A percentile compares a stretch with the other conserved stretches of the same genome.
phyloP scores from a whole-genome alignment of 345 rosid species.

The Streptanthus diversifolius region DNA sequence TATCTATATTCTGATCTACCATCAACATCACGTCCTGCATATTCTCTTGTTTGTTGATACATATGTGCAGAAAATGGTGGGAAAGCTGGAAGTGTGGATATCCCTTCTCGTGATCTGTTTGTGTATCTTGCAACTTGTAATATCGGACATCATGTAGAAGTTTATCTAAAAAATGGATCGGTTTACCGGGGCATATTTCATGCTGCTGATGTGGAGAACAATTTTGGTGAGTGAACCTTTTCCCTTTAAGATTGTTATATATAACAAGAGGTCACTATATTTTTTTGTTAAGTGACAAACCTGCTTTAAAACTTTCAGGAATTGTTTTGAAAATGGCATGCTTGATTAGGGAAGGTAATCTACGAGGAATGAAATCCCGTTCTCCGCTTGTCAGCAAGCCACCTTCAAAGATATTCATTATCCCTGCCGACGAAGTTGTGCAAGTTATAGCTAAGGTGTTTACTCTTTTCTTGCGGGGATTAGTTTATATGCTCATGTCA shows the following conservation, averaged over 20 bases:
- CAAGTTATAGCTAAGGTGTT: slow-evolving; percentile 88
- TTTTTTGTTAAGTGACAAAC: slow-evolving; percentile 1
- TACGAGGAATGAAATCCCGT: slow-evolving; percentile 46
- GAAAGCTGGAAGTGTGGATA: slow-evolving; percentile 47
- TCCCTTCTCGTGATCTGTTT: slow-evolving; percentile 55
- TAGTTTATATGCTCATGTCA: slow-evolving; percentile 4
- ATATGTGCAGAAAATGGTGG: slow-evolving; percentile 39
- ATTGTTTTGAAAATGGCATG: slow-evolving; percentile 87
- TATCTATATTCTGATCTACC: neutral
- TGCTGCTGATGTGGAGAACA: slow-evolving; percentile 66
- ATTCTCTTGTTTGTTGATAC: slow-evolving; percentile 11
- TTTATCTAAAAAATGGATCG: slow-evolving; percentile 79
- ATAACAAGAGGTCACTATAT: neutral
- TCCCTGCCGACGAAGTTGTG: slow-evolving; percentile 78
- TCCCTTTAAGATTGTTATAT: slow-evolving; percentile 3
- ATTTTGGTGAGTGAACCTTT: slow-evolving; percentile 53
- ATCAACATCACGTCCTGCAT: neutral
- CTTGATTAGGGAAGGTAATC: slow-evolving; percentile 56
- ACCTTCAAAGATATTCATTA: slow-evolving; percentile 53
- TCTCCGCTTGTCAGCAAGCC: slow-evolving; percentile 59
- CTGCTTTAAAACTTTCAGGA: slow-evolving; percentile 45
- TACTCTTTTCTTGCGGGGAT: slow-evolving; percentile 4
- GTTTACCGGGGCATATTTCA: slow-evolving; percentile 72
- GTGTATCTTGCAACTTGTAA: slow-evolving; percentile 59
- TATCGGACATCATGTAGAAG: slow-evolving; percentile 84